Evolutionary conservation across 139 green algal genomes (phyloP), one percentile per base, ranked within the genome.

Genomic region (Tetradesmus lagerheimii): DNA sequence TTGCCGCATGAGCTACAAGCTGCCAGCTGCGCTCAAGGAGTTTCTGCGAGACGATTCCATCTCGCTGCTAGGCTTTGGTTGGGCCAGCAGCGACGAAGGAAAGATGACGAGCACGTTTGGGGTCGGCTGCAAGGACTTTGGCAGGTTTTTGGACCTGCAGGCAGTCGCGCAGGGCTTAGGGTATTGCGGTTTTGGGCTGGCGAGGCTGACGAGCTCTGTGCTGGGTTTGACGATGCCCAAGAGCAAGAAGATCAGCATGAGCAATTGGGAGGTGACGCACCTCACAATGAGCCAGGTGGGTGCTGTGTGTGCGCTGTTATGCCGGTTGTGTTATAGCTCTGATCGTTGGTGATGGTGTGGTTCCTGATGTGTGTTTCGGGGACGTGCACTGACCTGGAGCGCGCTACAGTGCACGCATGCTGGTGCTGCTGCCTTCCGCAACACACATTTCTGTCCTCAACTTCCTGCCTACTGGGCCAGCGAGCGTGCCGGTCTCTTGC

Each of bases 71-170:
- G 94, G 94, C 41, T 96, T 94, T 31, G 77, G 88, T 27, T 96
- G 94, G 94, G 91, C 92, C 16, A 34, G 2, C 0, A 80, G 88
- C 0, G 94, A 96, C 43, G 94, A 96, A 83, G 0, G 25, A 6
- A 96, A 96, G 90, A 93, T 96, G 92, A 39, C 31, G 50, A 50
- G 89, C 76, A 93, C 85, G 0, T 96, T 95, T 78, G 64, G 86
- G 2, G 5, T 93, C 3, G 91, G 93, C 12, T 27, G 38, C n/a
- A 66, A 29, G 4, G n/a, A 84, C 47, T 94, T 95, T 88, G 66
- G 77, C 0, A 16, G 67, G 9, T 91, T 88, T 39, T 47, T 80
- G 20, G 88, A 89, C 81, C 80, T 89, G 66, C 80, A 93, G 83
- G 64, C 71, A 15, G 86, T 94, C 15, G 91, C 91, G 4, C 20